A percentile compares a stretch with the other conserved stretches of the same genome.
Conservation (phyloP, 192 early-diverging fungal genomes). For the Pecoramyces ruminantium region DNA sequence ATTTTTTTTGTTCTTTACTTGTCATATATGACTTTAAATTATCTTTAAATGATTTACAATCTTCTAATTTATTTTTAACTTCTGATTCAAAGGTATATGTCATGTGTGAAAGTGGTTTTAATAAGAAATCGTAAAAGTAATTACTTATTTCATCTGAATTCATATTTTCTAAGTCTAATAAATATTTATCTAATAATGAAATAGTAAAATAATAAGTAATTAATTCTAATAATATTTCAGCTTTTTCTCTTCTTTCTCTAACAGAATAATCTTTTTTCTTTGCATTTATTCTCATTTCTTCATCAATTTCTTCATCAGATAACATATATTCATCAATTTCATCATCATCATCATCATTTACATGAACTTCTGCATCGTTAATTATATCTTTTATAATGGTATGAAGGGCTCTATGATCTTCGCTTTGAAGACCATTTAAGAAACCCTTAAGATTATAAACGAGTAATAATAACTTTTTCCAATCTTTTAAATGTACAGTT, state of each 20-base stretch:
- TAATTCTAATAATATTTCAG: background rate
- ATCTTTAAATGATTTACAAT: background rate
- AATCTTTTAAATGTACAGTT: background rate
- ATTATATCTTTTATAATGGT: background rate
- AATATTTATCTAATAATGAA: background rate
- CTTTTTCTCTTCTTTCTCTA: background rate
- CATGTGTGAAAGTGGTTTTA: background rate
- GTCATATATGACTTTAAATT: background rate
- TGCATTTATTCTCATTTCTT: background rate
- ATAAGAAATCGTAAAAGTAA: background rate
- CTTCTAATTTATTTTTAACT: background rate
- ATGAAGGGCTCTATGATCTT: background rate
- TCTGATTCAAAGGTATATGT: background rate
- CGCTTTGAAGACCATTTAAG: background rate
- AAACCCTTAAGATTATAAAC: background rate
- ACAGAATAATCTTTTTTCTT: background rate
- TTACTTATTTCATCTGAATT: background rate
- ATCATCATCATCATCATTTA: background rate
- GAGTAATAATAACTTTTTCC: background rate
- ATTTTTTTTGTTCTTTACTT: background rate
- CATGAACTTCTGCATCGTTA: background rate
- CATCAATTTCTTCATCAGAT: background rate
- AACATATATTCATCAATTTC: background rate
- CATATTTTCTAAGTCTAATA: background rate
- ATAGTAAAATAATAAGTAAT: background rate